Evolutionary conservation across 2,329 filamentous ascomycete species (phyloP).

Genomic region (Cladobotryum protrusum): DNA sequence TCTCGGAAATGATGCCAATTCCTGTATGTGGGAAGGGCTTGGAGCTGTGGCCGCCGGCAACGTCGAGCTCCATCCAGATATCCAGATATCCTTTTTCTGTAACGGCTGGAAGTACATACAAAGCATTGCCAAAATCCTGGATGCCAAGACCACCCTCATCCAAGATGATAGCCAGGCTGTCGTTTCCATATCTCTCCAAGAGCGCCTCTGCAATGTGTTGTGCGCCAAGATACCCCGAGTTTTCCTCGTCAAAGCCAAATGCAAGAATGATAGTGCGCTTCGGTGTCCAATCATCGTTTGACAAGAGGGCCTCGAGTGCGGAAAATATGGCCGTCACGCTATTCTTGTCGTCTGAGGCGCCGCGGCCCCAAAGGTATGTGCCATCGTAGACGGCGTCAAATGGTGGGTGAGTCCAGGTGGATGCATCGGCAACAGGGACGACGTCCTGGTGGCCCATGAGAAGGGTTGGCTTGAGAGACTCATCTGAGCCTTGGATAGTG

Average conservation of each 20-base stretch:
- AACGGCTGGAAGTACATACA: constrained; percentile 53
- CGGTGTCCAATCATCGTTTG: constrained; percentile 43
- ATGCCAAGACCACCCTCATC: constrained; percentile 58
- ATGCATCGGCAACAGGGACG: constrained; percentile 39
- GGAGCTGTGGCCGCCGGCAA: constrained; percentile 56
- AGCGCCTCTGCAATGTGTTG: constrained; percentile 44
- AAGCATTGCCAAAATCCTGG: constrained; percentile 36
- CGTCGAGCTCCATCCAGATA: constrained; percentile 49
- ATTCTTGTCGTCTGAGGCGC: constrained; percentile 39
- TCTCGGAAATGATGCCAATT: constrained; percentile 62
- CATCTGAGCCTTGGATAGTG: constrained; percentile 49
- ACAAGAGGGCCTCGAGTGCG: constrained; percentile 43
- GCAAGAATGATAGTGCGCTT: constrained; percentile 52
- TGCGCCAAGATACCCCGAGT: constrained; percentile 51
- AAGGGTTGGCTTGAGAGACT: constrained; percentile 39
- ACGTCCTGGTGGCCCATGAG: constrained; percentile 40
- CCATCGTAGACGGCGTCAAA: constrained; percentile 38
- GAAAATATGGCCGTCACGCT: constrained; percentile 33
- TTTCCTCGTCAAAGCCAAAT: constrained; percentile 62
- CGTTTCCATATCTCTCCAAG: constrained; percentile 46
- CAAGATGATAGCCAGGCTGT: constrained; percentile 54
- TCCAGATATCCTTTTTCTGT: constrained; percentile 60
- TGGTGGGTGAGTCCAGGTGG: constrained; percentile 37
- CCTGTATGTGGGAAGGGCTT: constrained; percentile 58
- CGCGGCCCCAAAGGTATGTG: constrained; percentile 38